phyloP scores from a whole-genome alignment of 2,329 filamentous ascomycete species.

The Phoma sp. region DNA sequence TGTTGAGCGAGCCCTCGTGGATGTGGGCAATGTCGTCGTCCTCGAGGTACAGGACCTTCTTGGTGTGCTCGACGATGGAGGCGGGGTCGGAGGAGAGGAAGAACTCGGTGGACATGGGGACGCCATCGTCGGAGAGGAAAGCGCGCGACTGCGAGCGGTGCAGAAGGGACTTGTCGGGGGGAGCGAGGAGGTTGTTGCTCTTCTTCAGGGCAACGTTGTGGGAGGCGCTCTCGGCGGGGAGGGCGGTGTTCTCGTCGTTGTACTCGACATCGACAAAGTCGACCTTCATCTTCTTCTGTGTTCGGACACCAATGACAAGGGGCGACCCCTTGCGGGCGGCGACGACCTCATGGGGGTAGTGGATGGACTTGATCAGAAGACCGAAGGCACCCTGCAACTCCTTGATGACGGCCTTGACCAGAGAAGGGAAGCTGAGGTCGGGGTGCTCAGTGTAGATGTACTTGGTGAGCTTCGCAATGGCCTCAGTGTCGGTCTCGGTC shows the following conservation, averaged over 20 bases:
- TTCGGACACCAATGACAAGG: conserved; percentile 95
- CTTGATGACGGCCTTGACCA: conserved; percentile 97
- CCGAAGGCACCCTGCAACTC: conserved; percentile 98
- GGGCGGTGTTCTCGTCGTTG: conserved; percentile 76
- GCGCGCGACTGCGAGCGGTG: conserved; percentile 98
- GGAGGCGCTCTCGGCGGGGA: conserved; percentile 91
- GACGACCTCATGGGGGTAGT: conserved; percentile 97
- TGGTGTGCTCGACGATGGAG: conserved; percentile 98
- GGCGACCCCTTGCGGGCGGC: conserved; percentile 98
- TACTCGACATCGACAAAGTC: conserved; percentile 99
- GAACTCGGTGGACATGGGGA: conserved; percentile 98
- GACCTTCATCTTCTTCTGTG: conserved; percentile 99
- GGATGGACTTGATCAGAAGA: conserved; percentile 95
- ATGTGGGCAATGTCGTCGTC: conserved; percentile 99
- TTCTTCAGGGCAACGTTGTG: conserved; percentile 98
- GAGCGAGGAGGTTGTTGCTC: conserved; percentile 69
- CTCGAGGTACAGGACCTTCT: conserved; percentile 99
- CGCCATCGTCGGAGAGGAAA: conserved; percentile 98
- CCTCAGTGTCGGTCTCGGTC: conserved; percentile 99
- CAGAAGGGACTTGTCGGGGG: conserved; percentile 95
- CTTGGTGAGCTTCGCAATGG: conserved; percentile 98
- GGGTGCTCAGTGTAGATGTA: conserved; percentile 97
- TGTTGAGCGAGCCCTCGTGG: conserved; percentile 98
- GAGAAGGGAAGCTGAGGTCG: conserved; percentile 91
- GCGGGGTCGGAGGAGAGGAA: conserved; percentile 99